Conservation (phyloP, 495 filamentous ascomycete species). For the Gamarada debralockiae region DNA sequence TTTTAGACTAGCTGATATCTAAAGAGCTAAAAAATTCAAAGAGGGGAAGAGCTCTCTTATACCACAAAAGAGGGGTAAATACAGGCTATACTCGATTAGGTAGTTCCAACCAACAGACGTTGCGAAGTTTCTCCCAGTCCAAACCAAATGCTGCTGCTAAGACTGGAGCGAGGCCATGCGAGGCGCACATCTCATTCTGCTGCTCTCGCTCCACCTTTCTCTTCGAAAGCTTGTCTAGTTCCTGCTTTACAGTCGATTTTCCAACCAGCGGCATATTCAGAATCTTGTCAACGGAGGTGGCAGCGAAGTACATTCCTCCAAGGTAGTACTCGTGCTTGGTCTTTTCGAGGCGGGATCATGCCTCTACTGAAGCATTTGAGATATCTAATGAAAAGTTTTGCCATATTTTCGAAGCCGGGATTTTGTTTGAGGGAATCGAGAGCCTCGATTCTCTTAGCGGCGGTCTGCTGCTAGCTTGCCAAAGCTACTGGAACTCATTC, state of each 20-base stretch:
- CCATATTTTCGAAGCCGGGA: not conserved
- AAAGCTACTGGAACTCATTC: not conserved
- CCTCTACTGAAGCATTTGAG: not conserved
- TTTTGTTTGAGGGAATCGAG: not conserved
- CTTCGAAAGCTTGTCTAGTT: not conserved
- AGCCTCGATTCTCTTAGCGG: not conserved
- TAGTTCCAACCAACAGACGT: too few species aligned
- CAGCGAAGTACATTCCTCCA: not conserved
- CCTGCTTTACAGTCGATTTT: not conserved
- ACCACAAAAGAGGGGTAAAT: too few species aligned
- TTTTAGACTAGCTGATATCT: too few species aligned
- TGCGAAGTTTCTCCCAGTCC: not conserved
- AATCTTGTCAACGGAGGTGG: not conserved
- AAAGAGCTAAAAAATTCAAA: too few species aligned
- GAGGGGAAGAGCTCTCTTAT: too few species aligned
- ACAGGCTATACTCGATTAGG: too few species aligned
- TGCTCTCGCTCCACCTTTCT: not conserved
- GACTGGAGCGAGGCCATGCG: not conserved
- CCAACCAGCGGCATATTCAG: not conserved
- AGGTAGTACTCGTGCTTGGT: not conserved
- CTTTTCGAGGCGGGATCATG: not conserved
- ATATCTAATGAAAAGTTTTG: not conserved
- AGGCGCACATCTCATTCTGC: not conserved
- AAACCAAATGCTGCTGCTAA: not conserved
- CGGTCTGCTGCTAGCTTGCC: not conserved